These are phyloP conservation scores for Mycena sanguinolenta DNA, from an alignment of 768 basidiomycete species.

Conservation along the genomic window DNA sequence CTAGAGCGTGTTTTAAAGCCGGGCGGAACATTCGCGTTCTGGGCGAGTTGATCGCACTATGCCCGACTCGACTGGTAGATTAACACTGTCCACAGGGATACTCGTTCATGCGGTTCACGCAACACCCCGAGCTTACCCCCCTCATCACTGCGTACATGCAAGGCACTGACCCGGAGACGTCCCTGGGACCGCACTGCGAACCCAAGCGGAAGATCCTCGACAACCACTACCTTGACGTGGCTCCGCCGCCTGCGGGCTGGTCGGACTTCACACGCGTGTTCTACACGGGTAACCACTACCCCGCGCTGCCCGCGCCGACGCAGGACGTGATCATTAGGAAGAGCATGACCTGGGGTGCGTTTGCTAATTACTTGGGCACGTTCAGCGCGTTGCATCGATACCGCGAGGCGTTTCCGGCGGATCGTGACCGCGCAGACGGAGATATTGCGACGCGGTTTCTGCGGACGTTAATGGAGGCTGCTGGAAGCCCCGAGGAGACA, in stretches of 20 bases:
- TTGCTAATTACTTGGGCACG: slow-evolving; percentile 73
- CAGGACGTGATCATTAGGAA: slow-evolving; percentile 68
- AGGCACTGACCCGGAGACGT: slow-evolving; percentile 64
- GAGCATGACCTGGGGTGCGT: slow-evolving; percentile 71
- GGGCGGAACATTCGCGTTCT: slow-evolving; percentile 78
- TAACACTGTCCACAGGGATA: slow-evolving; percentile 56
- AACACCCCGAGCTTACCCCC: slow-evolving; percentile 68
- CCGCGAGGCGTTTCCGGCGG: slow-evolving; percentile 73
- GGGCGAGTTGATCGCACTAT: slow-evolving; percentile 57
- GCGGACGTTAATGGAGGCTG: slow-evolving; percentile 63
- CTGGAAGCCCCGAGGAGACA: slow-evolving; percentile 26
- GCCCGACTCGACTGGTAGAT: neutral
- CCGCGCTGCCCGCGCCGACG: slow-evolving; percentile 48
- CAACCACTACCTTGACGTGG: slow-evolving; percentile 73
- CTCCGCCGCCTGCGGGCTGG: slow-evolving; percentile 45
- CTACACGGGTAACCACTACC: slow-evolving; percentile 65
- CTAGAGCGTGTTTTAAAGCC: slow-evolving; percentile 68
- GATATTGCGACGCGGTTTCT: slow-evolving; percentile 77
- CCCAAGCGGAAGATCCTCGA: slow-evolving; percentile 87
- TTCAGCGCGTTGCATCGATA: slow-evolving; percentile 79
- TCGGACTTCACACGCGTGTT: slow-evolving; percentile 64
- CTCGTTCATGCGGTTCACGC: slow-evolving; percentile 78
- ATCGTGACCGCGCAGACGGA: slow-evolving; percentile 62
- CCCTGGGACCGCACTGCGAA: slow-evolving; percentile 82
- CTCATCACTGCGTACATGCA: slow-evolving; percentile 74